Evolutionary conservation across 176 grass and related monocot genomes (phyloP), one percentile per base, ranked within the genome.

Genomic region (Eragrostis curvula): DNA sequence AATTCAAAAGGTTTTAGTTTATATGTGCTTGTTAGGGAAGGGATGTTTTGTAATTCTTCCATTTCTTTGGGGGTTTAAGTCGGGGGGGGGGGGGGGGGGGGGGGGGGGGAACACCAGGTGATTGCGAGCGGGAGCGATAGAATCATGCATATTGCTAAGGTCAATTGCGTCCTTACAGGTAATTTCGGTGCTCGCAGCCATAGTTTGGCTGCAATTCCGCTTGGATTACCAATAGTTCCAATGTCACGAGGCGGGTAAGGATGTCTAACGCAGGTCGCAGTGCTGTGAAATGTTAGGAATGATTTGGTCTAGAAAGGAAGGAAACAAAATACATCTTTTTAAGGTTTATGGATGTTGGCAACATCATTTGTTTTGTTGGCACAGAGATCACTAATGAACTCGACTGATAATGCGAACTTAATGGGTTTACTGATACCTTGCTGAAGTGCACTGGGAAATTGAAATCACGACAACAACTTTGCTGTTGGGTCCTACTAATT

Each of bases 1-100:
- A 78, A 66, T 66, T 65, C 27, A 50, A 6, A 50, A 65, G 43
- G 10, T 81, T 41, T 79, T 66, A 64, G 20, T 79, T 67, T 41
- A 78, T 49, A 84, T 84, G 68, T 74, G 48, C 16, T 79, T 46
- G 15, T 80, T 67, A 16, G 3, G 44, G n/a, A 79, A 82, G 17
- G 55, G 29, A 13, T 23, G 62, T 77, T 64, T 68, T 71, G 53
- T 29, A 16, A 12, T 75, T 75, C n/a, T 48, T 29, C 16, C 32
- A 29, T 28, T 44, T 28, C 24, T 42, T 12, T 48, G 46, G 36
- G 41, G 51, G 17, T 61, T 70, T 40, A 25, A 71, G 27, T 63
- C 27, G 18, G 7, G 42, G 28, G 9, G 49, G 72, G 51, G 62
- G n/a, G 17, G 39, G 47, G 39, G 57, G 29, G 23, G n/a, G 49